Evolutionary conservation across 164 flowering plant genomes (phyloP).

Genomic region (Liriodendron chinense): DNA sequence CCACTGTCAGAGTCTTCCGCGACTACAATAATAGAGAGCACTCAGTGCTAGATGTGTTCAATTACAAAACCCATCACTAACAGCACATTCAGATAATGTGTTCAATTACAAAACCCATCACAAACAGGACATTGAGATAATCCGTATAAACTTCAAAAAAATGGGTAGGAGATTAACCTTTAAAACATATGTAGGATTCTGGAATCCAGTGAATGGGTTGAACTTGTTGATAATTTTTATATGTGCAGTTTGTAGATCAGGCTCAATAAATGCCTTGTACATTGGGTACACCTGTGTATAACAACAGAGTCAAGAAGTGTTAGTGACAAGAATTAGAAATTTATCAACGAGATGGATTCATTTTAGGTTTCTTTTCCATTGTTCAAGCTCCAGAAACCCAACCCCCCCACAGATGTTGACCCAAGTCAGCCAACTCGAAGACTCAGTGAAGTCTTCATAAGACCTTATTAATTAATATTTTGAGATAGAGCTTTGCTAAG

Average conservation of each 20-base stretch:
- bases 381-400: neutral
- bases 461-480: too few relatives aligned
- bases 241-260: constrained; percentile 91
- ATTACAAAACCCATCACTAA: constrained; percentile 3
- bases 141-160: neutral
- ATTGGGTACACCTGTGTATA: constrained; percentile 84
- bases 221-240: constrained; percentile 90
- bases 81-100: neutral
- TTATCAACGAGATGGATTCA: neutral
- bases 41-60: constrained; percentile 13
- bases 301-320: neutral
- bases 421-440: too few relatives aligned
- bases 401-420: neutral
- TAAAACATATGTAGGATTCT: constrained; percentile 83
- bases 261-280: constrained; percentile 99
- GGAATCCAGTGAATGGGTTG: constrained; percentile 95
- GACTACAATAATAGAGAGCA: constrained; percentile 54
- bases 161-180: constrained; percentile 47
- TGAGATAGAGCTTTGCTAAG: too few relatives aligned
- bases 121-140: neutral
- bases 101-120: constrained; percentile 6
- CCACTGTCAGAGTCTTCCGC: constrained; percentile 45
- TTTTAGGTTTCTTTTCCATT: neutral
- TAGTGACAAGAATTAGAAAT: neutral
- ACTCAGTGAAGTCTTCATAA: too few relatives aligned